phyloP scores from a whole-genome alignment of 768 basidiomycete genomes.

The Collybia nuda region DNA sequence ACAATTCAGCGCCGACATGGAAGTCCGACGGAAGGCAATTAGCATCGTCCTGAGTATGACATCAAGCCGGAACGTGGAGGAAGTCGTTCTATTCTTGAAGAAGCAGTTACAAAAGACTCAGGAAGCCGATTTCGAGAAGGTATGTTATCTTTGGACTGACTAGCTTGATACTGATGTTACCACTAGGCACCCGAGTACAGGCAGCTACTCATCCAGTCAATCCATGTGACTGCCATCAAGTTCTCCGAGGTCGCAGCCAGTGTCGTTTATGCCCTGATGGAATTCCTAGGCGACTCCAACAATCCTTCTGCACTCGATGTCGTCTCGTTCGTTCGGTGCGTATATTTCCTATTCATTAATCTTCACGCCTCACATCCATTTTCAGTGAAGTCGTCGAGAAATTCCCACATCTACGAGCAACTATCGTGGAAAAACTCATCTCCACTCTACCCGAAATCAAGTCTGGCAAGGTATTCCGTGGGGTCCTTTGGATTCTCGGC shows the following conservation, averaged over 20 bases:
- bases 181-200: constrained; percentile 90
- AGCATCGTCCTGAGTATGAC: constrained; percentile 90
- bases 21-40: constrained; percentile 92
- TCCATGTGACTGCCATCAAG: constrained; percentile 93
- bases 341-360: neutral
- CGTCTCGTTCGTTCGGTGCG: constrained; percentile 63
- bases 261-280: constrained; percentile 91
- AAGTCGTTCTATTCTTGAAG: constrained; percentile 94
- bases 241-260: constrained; percentile 97
- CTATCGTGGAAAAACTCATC: constrained; percentile 85
- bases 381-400: constrained; percentile 93
- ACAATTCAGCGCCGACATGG: constrained; percentile 82
- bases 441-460: constrained; percentile 84
- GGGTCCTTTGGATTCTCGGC: constrained; percentile 97
- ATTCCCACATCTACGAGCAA: constrained; percentile 81
- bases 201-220: constrained; percentile 94
- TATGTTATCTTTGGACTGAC: constrained; percentile 21
- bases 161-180: neutral
- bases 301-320: constrained; percentile 96
- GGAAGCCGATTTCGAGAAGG: constrained; percentile 92
- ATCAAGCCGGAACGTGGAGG: constrained; percentile 92
- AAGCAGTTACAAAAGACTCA: constrained; percentile 95
- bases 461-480: constrained; percentile 95
- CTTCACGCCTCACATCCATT: neutral
- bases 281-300: constrained; percentile 92